Evolutionary conservation across 192 early-diverging fungal genomes (phyloP), one percentile per base, ranked within the genome.

Genomic region (Dimargaris verticillata): DNA sequence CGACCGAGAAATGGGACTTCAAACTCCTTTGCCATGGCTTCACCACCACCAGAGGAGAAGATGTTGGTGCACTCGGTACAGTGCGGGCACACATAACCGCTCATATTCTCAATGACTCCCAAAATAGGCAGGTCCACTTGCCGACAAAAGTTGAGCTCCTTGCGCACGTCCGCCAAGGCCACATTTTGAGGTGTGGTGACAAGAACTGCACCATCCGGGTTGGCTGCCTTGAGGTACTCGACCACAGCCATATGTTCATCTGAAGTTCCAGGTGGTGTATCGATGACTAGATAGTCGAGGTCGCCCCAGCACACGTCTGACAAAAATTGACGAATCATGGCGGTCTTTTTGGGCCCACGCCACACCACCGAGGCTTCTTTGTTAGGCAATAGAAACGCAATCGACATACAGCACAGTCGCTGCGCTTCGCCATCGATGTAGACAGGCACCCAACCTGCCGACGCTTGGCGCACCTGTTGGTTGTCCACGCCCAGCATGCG

Each of bases 291-390:
- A 61, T 89, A 99, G 65, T 99, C 94, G 33, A 96, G 74, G 18
- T 89, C 83, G 29, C 95, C 94, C 93, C 94, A 99, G 72, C 85
- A 90, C 0, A 97, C 94, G 64, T 99, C 93, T 41, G 87, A 79
- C 57, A 99, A 69, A 60, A 99, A 97, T 72, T 94, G 95, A 62
- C 89, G 89, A 69, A 99, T 99, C 83, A 99, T 91, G 10, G 92
- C 93, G 71, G 87, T 96, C 80, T 99, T 99, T 67, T 99, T 99
- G 33, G 96, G 92, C 3, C 96, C 96, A 44, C 93, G 80, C 96
- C 96, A 99, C 24, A 99, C 91, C 15, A 99, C 90, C 25, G 96
- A 90, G 62, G 94, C 85, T 64, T 95, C 83, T 61, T 85, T 86
- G 66, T 79, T 84, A 42, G 79, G 80, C 54, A 99, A 75, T 68